Evolutionary conservation across 495 filamentous ascomycete genomes (phyloP), one percentile per base, ranked within the genome.

Genomic region (Bryoglossum gracile): DNA sequence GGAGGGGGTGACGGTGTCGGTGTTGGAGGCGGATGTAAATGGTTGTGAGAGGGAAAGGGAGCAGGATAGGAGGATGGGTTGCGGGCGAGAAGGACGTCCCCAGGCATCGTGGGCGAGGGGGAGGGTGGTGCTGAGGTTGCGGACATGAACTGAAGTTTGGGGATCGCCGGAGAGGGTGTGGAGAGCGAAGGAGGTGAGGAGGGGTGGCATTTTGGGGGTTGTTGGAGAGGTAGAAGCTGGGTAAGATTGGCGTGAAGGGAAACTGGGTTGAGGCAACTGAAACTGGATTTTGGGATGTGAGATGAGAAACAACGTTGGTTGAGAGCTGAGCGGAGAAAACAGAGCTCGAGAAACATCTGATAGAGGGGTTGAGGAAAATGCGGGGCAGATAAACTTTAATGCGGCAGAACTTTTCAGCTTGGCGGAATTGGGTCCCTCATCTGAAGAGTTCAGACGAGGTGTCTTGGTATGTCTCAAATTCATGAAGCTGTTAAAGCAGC

Each of bases 1-100:
- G 43, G 71, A 77, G 11, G 43, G 44, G 34, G 74, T 68, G 8
- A 84, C 64, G 6, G 48, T 49, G 58, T 83, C 77, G 14, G 52
- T 46, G 0, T 59, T 50, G 2, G 75, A 69, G 2, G 77, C 67
- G 1, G 67, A 61, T 10, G 60, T 55, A 59, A 83, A 81, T 1
- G 70, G 60, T 1, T 50, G 26, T 4, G 56, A 53, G 25, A 84
- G 69, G 0, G 59, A 66, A 1, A 83, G 55, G 8, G 68, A 64
- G 25, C 74, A 63, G 1, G 76, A 78, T 8, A 84, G 42, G 2
- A 72, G 59, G 4, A 72, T 63, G 1, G 79, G 80, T 59, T 85
- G 81, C 4, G 61, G 19, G 44, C 68, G 70, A 32, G 55, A 34
- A 0, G 48, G 13, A 2, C 80, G 70, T 10, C 73, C 70, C 80